Evolutionary conservation across 306 rosid species (phyloP), one percentile per base, ranked within the genome.

Genomic region (Sicyos baderoa): DNA sequence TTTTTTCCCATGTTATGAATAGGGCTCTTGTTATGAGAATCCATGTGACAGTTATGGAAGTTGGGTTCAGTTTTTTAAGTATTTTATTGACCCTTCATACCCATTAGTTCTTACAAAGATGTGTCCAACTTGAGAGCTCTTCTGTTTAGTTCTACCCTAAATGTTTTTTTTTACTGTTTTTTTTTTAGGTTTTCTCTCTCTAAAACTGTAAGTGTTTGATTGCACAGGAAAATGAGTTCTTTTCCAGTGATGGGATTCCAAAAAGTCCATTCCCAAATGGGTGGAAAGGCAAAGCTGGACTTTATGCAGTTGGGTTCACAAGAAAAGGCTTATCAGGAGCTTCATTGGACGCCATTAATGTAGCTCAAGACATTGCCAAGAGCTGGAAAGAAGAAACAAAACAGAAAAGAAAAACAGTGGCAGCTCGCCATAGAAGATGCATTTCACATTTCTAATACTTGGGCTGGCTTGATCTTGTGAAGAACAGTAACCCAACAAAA

Each of bases 291-390:
- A 93, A 86, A 22, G 84, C 59, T 45, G 96, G 97, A 22, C 85
- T 93, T 0, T 93, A 89, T 70, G 97, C 97, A 3, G 98, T 93
- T 56, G 98, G 98, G 70, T 93, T 93, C 75, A 87, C 98, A 70
- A 84, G 88, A 76, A 93, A 81, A 80, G 97, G 98, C 35, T 77
- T 93, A 1, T 84, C 98, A 44, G 98, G 98, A 50, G 94, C 98
- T 13, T 85, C 94, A 50, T 76, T 85, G 59, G 98, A 89, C 75
- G 98, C 97, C 54, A 80, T 88, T 18, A 86, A 85, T 75, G 98
- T 93, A 6, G 84, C 96, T 49, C 90, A 85, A 32, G 98, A 93
- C 85, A 90, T 93, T 70, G 85, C 96, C 70, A 86, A 77, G 60
- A 83, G 82, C 62, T 88, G 96, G 98, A 93, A 85, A 79, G 97